phyloP scores from a whole-genome alignment of 208 protist genomes.

The Trypanosoma caninum region DNA sequence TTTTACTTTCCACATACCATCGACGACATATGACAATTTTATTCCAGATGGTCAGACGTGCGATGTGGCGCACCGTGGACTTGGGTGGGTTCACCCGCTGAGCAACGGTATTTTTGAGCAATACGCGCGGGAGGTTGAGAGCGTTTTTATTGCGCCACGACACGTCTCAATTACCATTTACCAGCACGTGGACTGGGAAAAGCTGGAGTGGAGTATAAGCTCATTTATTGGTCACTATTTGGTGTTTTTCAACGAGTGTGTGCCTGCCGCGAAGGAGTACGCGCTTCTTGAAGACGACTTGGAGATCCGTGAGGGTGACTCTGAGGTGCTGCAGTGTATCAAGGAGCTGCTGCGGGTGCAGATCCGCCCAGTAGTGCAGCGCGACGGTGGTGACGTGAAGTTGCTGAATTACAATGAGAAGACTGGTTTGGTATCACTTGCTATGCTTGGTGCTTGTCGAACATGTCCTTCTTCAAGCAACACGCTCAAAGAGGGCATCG shows the following conservation, averaged over 20 bases:
- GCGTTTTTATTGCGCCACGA: conserved; percentile 78
- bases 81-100: conserved; percentile 85
- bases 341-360: conserved; percentile 92
- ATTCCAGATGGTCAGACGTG: conserved; percentile 74
- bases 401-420: conserved; percentile 82
- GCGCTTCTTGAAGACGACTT: conserved; percentile 85
- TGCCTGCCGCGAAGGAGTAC: conserved; percentile 74
- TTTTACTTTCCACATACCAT: conserved; percentile 69
- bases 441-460: conserved; percentile 89
- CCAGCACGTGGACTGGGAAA: conserved; percentile 62
- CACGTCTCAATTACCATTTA: conserved; percentile 75
- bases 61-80: conserved; percentile 79
- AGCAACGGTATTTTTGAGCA: conserved; percentile 86
- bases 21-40: conserved; percentile 72
- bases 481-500: conserved; percentile 90
- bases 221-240: conserved; percentile 88
- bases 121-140: conserved; percentile 77
- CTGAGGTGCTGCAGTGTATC: conserved; percentile 90
- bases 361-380: conserved; percentile 91
- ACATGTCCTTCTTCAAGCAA: conserved; percentile 87
- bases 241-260: conserved; percentile 63
- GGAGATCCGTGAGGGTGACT: conserved; percentile 53
- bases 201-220: conserved; percentile 84
- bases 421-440: conserved; percentile 85
- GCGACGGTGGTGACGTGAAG: conserved; percentile 91